phyloP scores from a whole-genome alignment of 345 rosid species.

The Rhizophora apiculata region DNA sequence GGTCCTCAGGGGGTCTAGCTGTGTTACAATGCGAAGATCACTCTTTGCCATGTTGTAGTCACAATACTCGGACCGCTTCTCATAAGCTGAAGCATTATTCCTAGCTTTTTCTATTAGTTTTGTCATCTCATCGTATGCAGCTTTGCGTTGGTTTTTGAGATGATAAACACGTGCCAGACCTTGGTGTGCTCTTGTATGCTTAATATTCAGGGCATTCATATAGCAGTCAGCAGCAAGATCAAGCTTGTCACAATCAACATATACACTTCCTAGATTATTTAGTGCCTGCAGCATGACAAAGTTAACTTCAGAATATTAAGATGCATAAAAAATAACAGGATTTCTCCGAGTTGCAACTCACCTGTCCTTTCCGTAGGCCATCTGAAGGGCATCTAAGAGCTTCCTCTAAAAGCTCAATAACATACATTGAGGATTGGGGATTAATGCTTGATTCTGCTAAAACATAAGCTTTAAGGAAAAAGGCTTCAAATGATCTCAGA shows the following conservation, averaged over 20 bases:
- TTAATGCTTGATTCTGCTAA: conserved; percentile 72
- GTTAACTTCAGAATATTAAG: background rate
- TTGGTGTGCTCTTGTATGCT: conserved; percentile 97
- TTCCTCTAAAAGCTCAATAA: conserved; percentile 77
- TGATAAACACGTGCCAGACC: conserved; percentile 92
- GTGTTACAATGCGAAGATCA: conserved; percentile 76
- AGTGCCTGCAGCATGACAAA: conserved; percentile 59
- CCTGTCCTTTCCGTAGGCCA: conserved; percentile 98
- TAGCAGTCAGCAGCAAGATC: conserved; percentile 91
- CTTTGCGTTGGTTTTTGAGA: conserved; percentile 73
- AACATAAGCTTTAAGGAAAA: conserved; percentile 92
- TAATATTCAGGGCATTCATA: conserved; percentile 82
- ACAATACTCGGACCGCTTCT: conserved; percentile 96
- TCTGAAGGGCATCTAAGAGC: conserved; percentile 97
- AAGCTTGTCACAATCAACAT: conserved; percentile 82
- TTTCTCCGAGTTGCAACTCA: conserved; percentile 26
- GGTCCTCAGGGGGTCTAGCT: conserved; percentile 89
- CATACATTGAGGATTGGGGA: conserved; percentile 58
- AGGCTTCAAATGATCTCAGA: conserved; percentile 96
- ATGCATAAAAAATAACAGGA: background rate
- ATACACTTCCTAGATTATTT: conserved; percentile 83
- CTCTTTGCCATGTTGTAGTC: conserved; percentile 86
- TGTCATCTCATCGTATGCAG: conserved; percentile 97
- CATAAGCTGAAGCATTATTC: conserved; percentile 87
- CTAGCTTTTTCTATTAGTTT: conserved; percentile 86